A percentile compares a stretch with the other conserved stretches of the same genome.
These are phyloP conservation scores for Artemisia tridentata DNA, from an alignment of 129 eudicot species.

Conservation along the genomic window DNA sequence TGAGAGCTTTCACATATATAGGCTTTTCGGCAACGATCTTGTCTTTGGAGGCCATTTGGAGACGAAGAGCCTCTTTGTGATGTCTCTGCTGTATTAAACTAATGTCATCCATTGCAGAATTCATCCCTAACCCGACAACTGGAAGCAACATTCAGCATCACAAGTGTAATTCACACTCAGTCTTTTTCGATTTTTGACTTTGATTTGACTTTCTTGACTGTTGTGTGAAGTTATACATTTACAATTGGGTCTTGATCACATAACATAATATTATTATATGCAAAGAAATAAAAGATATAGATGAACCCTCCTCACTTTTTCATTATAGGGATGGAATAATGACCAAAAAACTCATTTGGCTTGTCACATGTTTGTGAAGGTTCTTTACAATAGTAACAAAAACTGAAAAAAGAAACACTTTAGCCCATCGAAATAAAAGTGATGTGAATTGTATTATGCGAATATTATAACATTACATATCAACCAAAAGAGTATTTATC, in stretches of 20 bases:
- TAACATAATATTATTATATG: not conserved
- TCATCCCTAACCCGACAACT: slow-evolving; percentile 80
- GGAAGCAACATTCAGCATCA: slow-evolving; percentile 98
- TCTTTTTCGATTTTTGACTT: slow-evolving; percentile 12
- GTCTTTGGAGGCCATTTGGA: slow-evolving; percentile 93
- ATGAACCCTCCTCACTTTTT: no score
- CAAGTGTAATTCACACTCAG: slow-evolving; percentile 44
- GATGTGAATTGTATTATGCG: no score
- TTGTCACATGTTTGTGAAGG: no score
- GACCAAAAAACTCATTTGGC: no score
- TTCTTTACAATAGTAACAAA: no score
- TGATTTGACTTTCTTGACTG: slow-evolving; percentile 32
- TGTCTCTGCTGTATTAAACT: slow-evolving; percentile 86
- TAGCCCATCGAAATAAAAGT: no score
- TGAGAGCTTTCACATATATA: slow-evolving; percentile 86
- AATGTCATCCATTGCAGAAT: slow-evolving; percentile 91
- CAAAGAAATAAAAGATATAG: not conserved
- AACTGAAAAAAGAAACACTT: no score
- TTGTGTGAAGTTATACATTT: slow-evolving; percentile 28
- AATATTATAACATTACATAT: no score
- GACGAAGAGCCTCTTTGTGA: slow-evolving; percentile 96
- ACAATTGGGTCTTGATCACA: slow-evolving; percentile 18
- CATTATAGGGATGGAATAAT: no score
- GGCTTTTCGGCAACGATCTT: slow-evolving; percentile 88
- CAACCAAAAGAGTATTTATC: no score